Base-by-base conservation (phyloP, 306 rosid species). In the Casuarina glauca region DNA sequence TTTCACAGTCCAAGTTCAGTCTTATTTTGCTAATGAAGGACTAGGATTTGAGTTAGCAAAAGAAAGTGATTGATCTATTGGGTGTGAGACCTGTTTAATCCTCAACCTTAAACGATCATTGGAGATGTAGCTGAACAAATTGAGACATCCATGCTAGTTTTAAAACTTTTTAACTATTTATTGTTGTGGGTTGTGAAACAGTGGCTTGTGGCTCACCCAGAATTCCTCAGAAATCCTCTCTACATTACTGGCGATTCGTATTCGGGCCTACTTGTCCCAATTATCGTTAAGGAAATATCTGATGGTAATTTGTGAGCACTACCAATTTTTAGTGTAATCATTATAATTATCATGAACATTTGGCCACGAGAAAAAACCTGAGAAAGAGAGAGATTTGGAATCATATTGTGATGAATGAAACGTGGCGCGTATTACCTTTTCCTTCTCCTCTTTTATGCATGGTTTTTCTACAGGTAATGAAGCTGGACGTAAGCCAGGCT, bases 171-270 rank as follows among this genome's bases (percentile, higher is more conserved):
- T 3, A 1, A 1, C 26, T 58, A 2, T 58, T 57, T 57, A 0
- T 8, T 46, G 13, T 73, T 32, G 32, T 17, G 55, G 15, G 12
- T 19, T 57, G 63, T 57, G 63, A 80, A 77, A 38, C 75, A 89
- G 93, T 90, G 96, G 93, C 66, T 90, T 70, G 42, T 53, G 15
- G 81, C 77, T 80, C 91, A 90, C 69, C 77, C 92, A 2, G 45
- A 76, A 35, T 88, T 90, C 74, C 46, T 9, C 17, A 57, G 82
- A 12, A 87, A 90, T 83, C 83, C 85, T 42, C 49, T 88, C 46
- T 87, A 83, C 51, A 11, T 90, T 36, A 87, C 82, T 57, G 91
- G 96, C 32, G 88, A 85, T 52, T 90, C 96, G 2, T 88, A 87
- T 46, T 45, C 93, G 8, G 88, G 91, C 58, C 13, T 81, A 13